A percentile compares a stretch with the other conserved stretches of the same genome.
Conservation (phyloP, 768 basidiomycete genomes). For the Tylopilus plumbeoviolaceoides region DNA sequence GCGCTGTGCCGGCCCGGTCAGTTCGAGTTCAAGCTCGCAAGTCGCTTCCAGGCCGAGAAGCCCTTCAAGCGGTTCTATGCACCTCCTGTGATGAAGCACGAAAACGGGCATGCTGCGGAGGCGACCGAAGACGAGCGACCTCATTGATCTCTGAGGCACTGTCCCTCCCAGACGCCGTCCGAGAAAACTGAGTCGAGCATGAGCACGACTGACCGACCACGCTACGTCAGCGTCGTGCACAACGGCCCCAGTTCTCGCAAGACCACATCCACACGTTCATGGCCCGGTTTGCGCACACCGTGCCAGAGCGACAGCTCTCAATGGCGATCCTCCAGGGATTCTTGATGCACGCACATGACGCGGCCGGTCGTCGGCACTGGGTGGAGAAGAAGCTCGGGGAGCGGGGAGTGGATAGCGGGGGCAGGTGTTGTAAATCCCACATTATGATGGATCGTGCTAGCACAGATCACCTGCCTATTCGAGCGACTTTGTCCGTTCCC, state of each 20-base stretch:
- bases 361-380: constrained; percentile 50
- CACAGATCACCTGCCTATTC: too few relatives aligned
- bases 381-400: constrained; percentile 41
- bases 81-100: constrained; percentile 26
- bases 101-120: background rate
- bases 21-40: constrained; percentile 73
- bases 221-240: constrained; percentile 25
- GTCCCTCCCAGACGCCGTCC: background rate
- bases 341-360: constrained; percentile 62
- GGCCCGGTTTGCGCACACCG: constrained; percentile 45
- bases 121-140: constrained; percentile 1
- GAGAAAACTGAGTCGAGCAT: constrained; percentile 12
- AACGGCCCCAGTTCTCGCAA: constrained; percentile 36
- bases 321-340: constrained; percentile 52
- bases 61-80: constrained; percentile 69
- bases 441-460: too few relatives aligned
- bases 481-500: too few relatives aligned
- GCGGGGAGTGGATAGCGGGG: too few relatives aligned
- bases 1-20: constrained; percentile 76
- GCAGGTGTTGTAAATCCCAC: too few relatives aligned
- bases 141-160: constrained; percentile 18
- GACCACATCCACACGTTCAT: constrained; percentile 46
- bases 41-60: constrained; percentile 59
- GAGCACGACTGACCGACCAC: background rate
- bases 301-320: constrained; percentile 44